A percentile compares a stretch with the other conserved stretches of the same genome.
Conservation (phyloP, 805 yeast species). For the Ogataea methylovora region DNA sequence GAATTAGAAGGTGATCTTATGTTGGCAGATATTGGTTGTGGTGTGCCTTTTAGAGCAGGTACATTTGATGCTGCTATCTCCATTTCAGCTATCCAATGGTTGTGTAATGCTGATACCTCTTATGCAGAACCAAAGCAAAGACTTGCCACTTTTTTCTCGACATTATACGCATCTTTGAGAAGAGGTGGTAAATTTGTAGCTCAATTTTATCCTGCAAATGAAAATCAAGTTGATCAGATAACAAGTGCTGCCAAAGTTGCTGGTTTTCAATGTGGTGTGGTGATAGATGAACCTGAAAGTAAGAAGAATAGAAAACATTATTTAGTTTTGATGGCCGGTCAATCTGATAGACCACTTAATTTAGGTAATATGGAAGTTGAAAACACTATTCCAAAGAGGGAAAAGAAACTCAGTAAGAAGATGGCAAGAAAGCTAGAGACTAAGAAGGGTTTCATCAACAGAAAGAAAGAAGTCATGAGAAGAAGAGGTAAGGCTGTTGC, state of each 20-base stretch:
- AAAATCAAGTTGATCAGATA: constrained; percentile 72
- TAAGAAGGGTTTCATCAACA: constrained; percentile 68
- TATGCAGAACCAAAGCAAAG: constrained; percentile 79
- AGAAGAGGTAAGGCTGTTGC: constrained; percentile 89
- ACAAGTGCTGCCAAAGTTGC: constrained; percentile 82
- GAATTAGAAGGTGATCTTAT: constrained; percentile 92
- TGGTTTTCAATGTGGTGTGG: constrained; percentile 94
- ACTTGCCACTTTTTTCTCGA: constrained; percentile 74
- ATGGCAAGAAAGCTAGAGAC: constrained; percentile 55
- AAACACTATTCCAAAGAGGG: constrained; percentile 33
- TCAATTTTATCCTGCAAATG: constrained; percentile 92
- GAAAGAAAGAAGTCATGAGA: constrained; percentile 92
- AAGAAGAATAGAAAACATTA: constrained; percentile 89
- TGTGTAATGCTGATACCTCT: constrained; percentile 89
- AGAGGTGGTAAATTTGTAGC: constrained; percentile 98
- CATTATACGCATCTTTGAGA: constrained; percentile 75
- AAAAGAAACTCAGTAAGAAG: constrained; percentile 37
- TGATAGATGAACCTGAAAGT: constrained; percentile 88
- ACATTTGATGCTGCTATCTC: constrained; percentile 94
- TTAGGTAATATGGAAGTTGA: constrained; percentile 79
- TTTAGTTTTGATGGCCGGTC: constrained; percentile 83
- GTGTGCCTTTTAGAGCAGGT: constrained; percentile 94
- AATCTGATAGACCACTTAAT: constrained; percentile 66
- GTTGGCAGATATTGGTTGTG: constrained; percentile 87
- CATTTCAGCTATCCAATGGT: constrained; percentile 95